Percentiles rank a stretch among this genome's conserved stretches.
Conservation (phyloP, 495 filamentous ascomycete species). For the Hypoxylon lienhwacheense region DNA sequence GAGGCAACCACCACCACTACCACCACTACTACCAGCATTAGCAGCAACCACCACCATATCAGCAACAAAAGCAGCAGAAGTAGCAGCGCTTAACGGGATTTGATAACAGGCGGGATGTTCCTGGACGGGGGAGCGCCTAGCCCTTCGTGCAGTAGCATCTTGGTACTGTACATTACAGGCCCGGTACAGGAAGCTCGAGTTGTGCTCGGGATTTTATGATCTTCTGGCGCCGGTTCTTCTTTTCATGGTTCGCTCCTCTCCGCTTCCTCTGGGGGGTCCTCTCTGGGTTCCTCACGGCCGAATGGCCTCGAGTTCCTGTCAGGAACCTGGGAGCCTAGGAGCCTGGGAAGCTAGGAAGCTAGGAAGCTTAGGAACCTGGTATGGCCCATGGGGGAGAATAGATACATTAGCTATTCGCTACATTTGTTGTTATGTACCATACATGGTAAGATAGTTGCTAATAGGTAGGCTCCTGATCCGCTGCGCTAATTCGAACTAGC, state of each 20-base stretch:
- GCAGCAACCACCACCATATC: too few species aligned
- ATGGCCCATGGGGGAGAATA: too few species aligned
- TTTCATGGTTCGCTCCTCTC: not conserved
- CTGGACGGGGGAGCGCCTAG: constrained; percentile 5
- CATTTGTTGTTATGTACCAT: too few species aligned
- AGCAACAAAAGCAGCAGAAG: too few species aligned
- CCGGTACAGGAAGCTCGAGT: not conserved
- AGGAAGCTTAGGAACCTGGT: too few species aligned
- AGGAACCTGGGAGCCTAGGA: too few species aligned
- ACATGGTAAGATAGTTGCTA: too few species aligned
- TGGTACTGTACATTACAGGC: constrained; percentile 1
- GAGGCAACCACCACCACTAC: too few species aligned
- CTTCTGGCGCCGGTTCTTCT: not conserved
- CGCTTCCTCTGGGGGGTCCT: constrained; percentile 1
- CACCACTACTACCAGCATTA: too few species aligned
- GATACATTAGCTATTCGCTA: too few species aligned
- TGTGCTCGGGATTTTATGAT: not conserved
- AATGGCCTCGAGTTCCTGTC: constrained; percentile 22
- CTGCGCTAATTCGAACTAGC: constrained; percentile 27
- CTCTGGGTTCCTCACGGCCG: constrained; percentile 10
- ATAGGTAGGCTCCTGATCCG: constrained; percentile 4
- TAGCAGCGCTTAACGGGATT: constrained; percentile 13
- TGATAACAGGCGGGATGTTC: constrained; percentile 5
- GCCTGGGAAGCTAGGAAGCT: too few species aligned
- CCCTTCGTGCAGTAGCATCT: not conserved